Evolutionary conservation across 2,329 filamentous ascomycete species (phyloP).

Genomic region (Setomelanomma holmii): DNA sequence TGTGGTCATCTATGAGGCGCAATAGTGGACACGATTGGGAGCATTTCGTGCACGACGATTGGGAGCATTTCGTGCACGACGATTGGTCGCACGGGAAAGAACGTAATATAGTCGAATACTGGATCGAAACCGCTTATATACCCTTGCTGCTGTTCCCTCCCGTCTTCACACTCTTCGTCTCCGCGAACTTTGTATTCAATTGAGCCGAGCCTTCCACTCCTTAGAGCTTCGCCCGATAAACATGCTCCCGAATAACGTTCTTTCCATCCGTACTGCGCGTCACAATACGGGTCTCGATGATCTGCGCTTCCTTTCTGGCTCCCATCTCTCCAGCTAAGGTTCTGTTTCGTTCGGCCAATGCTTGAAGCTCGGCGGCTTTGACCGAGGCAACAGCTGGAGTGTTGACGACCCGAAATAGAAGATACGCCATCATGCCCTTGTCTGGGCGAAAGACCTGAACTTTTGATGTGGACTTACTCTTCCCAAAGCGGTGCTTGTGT

Average conservation of each 20-base stretch:
- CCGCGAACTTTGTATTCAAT: neutral
- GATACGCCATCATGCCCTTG: neutral
- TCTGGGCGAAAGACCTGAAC: neutral
- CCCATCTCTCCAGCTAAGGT: too few relatives aligned
- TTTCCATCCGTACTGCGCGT: neutral
- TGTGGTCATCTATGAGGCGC: too few relatives aligned
- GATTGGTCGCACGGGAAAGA: too few relatives aligned
- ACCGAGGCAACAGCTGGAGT: too few relatives aligned
- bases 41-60: too few relatives aligned
- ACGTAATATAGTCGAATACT: too few relatives aligned
- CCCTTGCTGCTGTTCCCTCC: neutral
- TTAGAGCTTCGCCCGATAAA: neutral
- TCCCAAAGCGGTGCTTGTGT: slow-evolving; percentile 4
- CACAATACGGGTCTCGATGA: neutral
- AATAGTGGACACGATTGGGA: too few relatives aligned
- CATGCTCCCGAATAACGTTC: neutral
- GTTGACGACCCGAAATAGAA: slow-evolving; percentile 1
- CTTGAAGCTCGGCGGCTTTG: too few relatives aligned
- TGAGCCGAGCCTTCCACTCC: neutral
- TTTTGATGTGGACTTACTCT: neutral
- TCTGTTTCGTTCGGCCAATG: too few relatives aligned
- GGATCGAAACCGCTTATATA: too few relatives aligned
- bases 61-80: too few relatives aligned
- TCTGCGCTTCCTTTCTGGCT: too few relatives aligned
- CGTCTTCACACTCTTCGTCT: neutral